A percentile compares a stretch with the other conserved stretches of the same genome.
These are phyloP conservation scores for Punctularia strigosozonata DNA, from an alignment of 768 basidiomycete species.

Conservation along the genomic window DNA sequence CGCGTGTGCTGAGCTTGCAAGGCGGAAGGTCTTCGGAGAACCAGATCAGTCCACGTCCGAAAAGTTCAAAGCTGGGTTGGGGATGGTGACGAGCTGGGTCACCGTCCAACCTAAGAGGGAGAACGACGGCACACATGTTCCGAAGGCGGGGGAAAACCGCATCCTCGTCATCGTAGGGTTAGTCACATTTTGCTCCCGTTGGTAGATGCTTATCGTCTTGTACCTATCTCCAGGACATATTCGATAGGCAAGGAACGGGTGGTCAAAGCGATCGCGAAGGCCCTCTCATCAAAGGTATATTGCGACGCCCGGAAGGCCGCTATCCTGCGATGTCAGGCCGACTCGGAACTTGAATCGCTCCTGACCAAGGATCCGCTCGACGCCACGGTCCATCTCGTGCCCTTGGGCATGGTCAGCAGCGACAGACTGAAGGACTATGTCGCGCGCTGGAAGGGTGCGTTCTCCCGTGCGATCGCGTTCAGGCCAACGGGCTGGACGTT, in stretches of 20 bases:
- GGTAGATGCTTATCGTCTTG: neutral
- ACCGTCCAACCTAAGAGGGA: constrained; percentile 14
- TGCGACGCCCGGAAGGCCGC: constrained; percentile 79
- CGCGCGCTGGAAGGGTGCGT: constrained; percentile 60
- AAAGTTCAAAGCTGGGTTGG: constrained; percentile 11
- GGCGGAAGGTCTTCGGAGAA: constrained; percentile 40
- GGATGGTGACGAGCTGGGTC: constrained; percentile 42
- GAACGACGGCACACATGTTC: no score
- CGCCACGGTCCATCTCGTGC: constrained; percentile 79
- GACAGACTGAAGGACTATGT: constrained; percentile 74
- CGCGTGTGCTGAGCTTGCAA: constrained; percentile 81
- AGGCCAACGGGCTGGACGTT: constrained; percentile 97
- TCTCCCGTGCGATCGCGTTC: constrained; percentile 66
- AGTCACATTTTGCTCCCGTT: constrained; percentile 6
- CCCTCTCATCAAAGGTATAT: constrained; percentile 73
- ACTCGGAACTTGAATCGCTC: constrained; percentile 69
- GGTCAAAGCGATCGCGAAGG: constrained; percentile 87
- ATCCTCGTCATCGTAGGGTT: constrained; percentile 67
- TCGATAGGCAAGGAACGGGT: constrained; percentile 97
- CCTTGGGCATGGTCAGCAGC: constrained; percentile 59
- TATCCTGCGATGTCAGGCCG: constrained; percentile 75
- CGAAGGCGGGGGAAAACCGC: no score
- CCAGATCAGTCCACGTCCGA: constrained; percentile 16
- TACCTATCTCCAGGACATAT: constrained; percentile 55
- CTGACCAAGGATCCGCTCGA: constrained; percentile 66